phyloP scores from a whole-genome alignment of 2,329 filamentous ascomycete genomes.

The Nothopassalora personata region DNA sequence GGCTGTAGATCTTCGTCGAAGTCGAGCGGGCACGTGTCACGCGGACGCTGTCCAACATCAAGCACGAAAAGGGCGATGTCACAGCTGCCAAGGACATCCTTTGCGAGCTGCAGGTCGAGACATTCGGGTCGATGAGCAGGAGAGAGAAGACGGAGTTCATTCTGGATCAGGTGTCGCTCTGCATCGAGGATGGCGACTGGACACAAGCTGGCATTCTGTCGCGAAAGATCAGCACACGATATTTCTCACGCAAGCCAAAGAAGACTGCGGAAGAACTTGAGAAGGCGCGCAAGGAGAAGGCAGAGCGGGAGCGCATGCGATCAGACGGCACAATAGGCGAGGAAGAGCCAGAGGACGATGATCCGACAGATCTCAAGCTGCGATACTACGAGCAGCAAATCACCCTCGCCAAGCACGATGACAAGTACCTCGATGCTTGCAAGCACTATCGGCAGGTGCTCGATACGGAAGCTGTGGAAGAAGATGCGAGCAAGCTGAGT shows the following conservation, averaged over 20 bases:
- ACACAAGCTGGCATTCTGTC: slow-evolving; percentile 89
- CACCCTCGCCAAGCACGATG: slow-evolving; percentile 87
- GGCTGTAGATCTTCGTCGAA: slow-evolving; percentile 82
- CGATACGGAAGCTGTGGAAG: slow-evolving; percentile 91
- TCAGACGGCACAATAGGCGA: slow-evolving; percentile 49
- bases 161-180: slow-evolving; percentile 85
- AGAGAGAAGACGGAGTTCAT: slow-evolving; percentile 99
- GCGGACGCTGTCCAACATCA: slow-evolving; percentile 92
- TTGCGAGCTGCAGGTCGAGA: slow-evolving; percentile 97
- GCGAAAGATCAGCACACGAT: slow-evolving; percentile 94
- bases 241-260: slow-evolving; percentile 84
- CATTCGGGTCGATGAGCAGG: slow-evolving; percentile 95
- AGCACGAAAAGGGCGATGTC: slow-evolving; percentile 89
- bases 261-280: slow-evolving; percentile 84
- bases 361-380: slow-evolving; percentile 94
- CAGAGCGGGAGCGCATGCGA: slow-evolving; percentile 74
- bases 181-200: slow-evolving; percentile 94
- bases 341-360: slow-evolving; percentile 71
- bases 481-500: slow-evolving; percentile 77
- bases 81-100: slow-evolving; percentile 86
- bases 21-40: slow-evolving; percentile 95
- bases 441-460: slow-evolving; percentile 97
- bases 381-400: slow-evolving; percentile 98
- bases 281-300: slow-evolving; percentile 81
- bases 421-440: slow-evolving; percentile 95